Evolutionary conservation across 306 rosid genomes (phyloP).

Genomic region (Pyrus pyrifolia): DNA sequence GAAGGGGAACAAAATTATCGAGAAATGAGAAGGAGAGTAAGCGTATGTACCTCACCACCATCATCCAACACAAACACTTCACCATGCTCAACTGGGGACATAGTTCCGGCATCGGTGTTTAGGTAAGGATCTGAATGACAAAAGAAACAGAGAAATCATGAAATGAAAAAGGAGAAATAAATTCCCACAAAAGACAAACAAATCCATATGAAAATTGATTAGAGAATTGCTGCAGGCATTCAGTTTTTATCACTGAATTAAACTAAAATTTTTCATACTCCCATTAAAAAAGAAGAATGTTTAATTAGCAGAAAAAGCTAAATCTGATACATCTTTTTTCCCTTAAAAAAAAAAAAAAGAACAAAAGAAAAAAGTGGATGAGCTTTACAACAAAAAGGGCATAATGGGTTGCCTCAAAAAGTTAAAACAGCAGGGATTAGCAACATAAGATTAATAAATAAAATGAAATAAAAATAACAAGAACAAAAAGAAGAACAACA

Average conservation of each 20-base stretch:
- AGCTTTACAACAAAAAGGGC: constrained; percentile 1
- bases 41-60: constrained; percentile 81
- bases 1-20: not conserved
- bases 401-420: not conserved
- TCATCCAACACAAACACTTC: constrained; percentile 91
- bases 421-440: not conserved
- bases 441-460: not conserved
- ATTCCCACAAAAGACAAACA: not conserved
- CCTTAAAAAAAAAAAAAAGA: not conserved
- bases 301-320: not conserved
- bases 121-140: constrained; percentile 79
- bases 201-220: not conserved
- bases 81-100: constrained; percentile 97
- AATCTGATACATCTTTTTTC: not conserved
- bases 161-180: not conserved
- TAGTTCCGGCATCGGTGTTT: constrained; percentile 96
- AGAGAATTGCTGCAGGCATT: constrained; percentile 5
- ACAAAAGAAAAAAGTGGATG: not conserved
- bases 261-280: not conserved
- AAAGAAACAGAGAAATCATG: not conserved
- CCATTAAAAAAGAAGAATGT: not conserved
- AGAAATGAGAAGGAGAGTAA: not conserved
- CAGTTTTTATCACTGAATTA: not conserved
- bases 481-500: not conserved
- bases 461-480: not conserved